Percentiles rank a stretch among this genome's conserved stretches.
phyloP scores from a whole-genome alignment of 495 filamentous ascomycete genomes.

The Rhypophila decipiens region DNA sequence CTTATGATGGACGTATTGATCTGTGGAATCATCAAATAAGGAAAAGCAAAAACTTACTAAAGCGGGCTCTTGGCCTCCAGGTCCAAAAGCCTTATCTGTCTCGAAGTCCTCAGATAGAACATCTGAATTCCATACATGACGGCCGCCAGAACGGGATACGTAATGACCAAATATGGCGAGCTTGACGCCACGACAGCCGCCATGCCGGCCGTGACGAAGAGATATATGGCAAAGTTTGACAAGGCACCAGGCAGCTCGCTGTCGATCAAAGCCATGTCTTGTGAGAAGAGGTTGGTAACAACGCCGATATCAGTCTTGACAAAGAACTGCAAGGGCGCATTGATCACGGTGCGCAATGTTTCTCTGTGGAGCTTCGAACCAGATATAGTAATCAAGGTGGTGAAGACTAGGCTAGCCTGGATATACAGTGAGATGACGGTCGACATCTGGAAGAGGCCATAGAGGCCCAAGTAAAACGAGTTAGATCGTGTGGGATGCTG shows the following conservation, averaged over 20 bases:
- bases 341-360: conserved; percentile 10
- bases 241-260: conserved; percentile 16
- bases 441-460: conserved; percentile 17
- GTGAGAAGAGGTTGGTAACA: conserved; percentile 30
- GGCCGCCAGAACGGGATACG: conserved; percentile 25
- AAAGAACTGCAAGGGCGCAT: conserved; percentile 20
- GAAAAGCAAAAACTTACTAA: conserved; percentile 24
- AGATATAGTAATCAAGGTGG: conserved; percentile 9
- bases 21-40: too few species aligned
- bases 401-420: conserved; percentile 9
- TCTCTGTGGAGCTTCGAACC: conserved; percentile 15
- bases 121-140: conserved; percentile 43
- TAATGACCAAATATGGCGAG: conserved; percentile 19
- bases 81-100: conserved; percentile 54
- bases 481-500: conserved; percentile 13
- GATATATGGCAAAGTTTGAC: conserved; percentile 7
- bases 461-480: conserved; percentile 17
- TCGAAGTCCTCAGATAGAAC: conserved; percentile 51
- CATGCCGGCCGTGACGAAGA: conserved; percentile 15
- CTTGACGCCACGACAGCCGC: conserved; percentile 21
- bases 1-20: too few species aligned
- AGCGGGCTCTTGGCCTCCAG: conserved; percentile 35
- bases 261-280: conserved; percentile 29
- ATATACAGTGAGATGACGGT: conserved; percentile 10
- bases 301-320: conserved; percentile 18